Evolutionary conservation across 495 filamentous ascomycete genomes (phyloP).

Genomic region (Baudoinia panamericana): DNA sequence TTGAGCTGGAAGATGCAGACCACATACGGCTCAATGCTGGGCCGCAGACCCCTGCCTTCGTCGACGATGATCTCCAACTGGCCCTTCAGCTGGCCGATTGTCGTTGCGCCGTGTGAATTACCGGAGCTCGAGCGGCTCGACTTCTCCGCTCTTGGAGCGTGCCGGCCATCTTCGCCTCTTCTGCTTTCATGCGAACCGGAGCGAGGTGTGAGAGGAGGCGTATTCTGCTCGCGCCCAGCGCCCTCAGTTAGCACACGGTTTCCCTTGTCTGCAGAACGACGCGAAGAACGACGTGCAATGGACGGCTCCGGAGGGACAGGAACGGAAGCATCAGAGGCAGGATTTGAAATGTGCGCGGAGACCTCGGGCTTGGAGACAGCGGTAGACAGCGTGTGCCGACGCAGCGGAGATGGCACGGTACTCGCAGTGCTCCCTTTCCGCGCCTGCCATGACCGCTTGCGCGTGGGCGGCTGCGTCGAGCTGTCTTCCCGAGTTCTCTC

Average conservation of each 20-base stretch:
- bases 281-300: slow-evolving; percentile 38
- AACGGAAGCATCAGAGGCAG: slow-evolving; percentile 37
- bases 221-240: slow-evolving; percentile 67
- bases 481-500: neutral
- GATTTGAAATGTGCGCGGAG: slow-evolving; percentile 65
- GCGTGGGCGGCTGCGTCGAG: slow-evolving; percentile 4
- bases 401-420: slow-evolving; percentile 24
- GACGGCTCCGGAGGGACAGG: slow-evolving; percentile 42
- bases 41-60: slow-evolving; percentile 68
- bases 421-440: slow-evolving; percentile 7
- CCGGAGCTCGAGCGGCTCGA: slow-evolving; percentile 30
- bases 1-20: slow-evolving; percentile 95
- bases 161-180: slow-evolving; percentile 22
- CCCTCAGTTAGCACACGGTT: slow-evolving; percentile 64
- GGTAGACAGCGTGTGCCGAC: slow-evolving; percentile 36
- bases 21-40: slow-evolving; percentile 79
- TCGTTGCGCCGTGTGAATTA: slow-evolving; percentile 22
- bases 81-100: slow-evolving; percentile 70
- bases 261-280: slow-evolving; percentile 47
- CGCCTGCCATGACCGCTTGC: slow-evolving; percentile 14
- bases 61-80: slow-evolving; percentile 80
- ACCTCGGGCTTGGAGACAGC: slow-evolving; percentile 54
- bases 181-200: slow-evolving; percentile 52
- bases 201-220: slow-evolving; percentile 73
- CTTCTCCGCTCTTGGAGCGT: slow-evolving; percentile 30